A percentile compares a stretch with the other conserved stretches of the same genome.
These are phyloP conservation scores for Boletellus deceptivus DNA, from an alignment of 1,284 basidiomycete genomes.

Conservation along the genomic window DNA sequence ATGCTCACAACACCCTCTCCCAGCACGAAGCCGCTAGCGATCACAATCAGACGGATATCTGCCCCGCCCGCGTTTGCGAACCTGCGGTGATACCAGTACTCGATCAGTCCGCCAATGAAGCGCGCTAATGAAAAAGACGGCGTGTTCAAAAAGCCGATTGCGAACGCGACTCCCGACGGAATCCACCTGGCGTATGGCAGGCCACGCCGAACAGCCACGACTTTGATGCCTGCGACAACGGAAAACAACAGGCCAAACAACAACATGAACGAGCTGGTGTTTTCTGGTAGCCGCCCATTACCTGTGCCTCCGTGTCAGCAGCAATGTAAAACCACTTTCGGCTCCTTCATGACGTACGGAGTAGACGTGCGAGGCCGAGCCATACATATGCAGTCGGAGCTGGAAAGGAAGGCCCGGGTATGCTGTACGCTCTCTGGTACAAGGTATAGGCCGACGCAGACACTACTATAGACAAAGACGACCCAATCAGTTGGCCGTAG, in stretches of 20 bases:
- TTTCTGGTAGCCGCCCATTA: conserved; percentile 78
- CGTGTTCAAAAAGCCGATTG: conserved; percentile 91
- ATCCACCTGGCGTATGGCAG: conserved; percentile 66
- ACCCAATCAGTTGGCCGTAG: conserved; percentile 87
- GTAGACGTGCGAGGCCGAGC: conserved; percentile 87
- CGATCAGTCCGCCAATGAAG: conserved; percentile 83
- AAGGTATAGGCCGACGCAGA: conserved; percentile 86
- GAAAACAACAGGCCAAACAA: conserved; percentile 73
- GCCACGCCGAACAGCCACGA: conserved; percentile 49
- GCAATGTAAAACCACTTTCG: neutral
- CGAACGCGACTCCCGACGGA: conserved; percentile 87
- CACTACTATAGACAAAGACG: conserved; percentile 83
- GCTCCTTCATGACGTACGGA: conserved; percentile 55
- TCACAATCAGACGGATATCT: conserved; percentile 79
- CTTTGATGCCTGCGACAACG: conserved; percentile 65
- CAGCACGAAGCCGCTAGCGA: conserved; percentile 93
- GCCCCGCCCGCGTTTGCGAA: conserved; percentile 45
- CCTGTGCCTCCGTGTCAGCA: conserved; percentile 41
- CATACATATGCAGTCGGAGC: conserved; percentile 92
- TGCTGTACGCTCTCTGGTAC: conserved; percentile 84
- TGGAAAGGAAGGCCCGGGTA: conserved; percentile 88
- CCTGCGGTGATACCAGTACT: conserved; percentile 63
- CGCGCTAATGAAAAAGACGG: conserved; percentile 93
- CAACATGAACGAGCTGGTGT: conserved; percentile 81
- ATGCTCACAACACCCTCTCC: conserved; percentile 92